A percentile compares a stretch with the other conserved stretches of the same genome.
Conservation (phyloP, 768 basidiomycete species). For the Mrakia frigida region DNA sequence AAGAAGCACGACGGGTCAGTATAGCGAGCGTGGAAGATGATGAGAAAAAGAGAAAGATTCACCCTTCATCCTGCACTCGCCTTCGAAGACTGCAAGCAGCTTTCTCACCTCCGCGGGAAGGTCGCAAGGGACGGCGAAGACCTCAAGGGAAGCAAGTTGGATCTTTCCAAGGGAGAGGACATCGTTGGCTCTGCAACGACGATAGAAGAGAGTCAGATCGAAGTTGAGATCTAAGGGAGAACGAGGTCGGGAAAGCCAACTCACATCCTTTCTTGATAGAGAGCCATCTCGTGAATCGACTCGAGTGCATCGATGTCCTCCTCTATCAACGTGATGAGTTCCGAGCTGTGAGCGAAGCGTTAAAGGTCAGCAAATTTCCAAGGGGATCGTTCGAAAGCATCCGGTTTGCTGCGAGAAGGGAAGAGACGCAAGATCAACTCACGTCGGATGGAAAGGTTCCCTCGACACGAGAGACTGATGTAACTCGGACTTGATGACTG, state of each 20-base stretch:
- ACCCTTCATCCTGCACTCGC: conserved; percentile 43
- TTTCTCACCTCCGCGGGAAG: conserved; percentile 41
- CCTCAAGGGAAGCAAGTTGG: conserved; percentile 42
- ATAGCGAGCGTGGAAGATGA: not conserved
- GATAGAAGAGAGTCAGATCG: too few relatives aligned
- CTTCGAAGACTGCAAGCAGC: conserved; percentile 45
- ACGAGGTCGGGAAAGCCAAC: too few relatives aligned
- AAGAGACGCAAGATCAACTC: too few relatives aligned
- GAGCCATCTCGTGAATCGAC: conserved; percentile 26
- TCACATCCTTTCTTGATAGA: conserved; percentile 16
- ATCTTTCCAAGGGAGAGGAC: conserved; percentile 47
- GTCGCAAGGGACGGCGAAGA: conserved; percentile 36
- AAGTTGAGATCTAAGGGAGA: too few relatives aligned
- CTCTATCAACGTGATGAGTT: conserved; percentile 27
- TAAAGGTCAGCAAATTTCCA: too few relatives aligned
- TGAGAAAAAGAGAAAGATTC: not conserved
- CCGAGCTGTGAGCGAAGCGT: not conserved
- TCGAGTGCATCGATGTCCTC: conserved; percentile 29
- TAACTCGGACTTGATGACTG: conserved; percentile 24
- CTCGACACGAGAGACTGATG: not conserved
- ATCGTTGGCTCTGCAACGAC: conserved; percentile 37
- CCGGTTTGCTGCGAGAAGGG: too few relatives aligned
- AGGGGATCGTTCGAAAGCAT: too few relatives aligned
- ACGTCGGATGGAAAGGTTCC: conserved; percentile 18
- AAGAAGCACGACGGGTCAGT: not conserved